Evolutionary conservation across 352 stramenopile species (phyloP), one percentile per base, ranked within the genome.

Genomic region (Globisporangium barbulae): DNA sequence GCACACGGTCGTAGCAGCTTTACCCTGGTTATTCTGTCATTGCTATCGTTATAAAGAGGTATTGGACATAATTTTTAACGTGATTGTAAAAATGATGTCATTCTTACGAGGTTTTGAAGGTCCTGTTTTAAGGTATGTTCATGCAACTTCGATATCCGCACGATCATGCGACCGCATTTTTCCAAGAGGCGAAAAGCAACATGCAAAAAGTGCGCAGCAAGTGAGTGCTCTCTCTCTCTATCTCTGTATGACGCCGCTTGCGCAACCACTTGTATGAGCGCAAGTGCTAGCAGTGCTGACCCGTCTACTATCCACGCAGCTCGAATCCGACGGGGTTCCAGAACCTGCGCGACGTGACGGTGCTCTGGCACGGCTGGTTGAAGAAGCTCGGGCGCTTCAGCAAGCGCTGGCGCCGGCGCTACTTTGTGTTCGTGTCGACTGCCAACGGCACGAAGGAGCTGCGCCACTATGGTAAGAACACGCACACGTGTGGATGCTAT

Each of bases 291-390:
- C 44, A 3, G 41, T 9, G 10, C 19, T 35, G 15, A 47, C 44
- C 2, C 17, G 41, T 6, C 25, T 42, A 17, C n/a, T 28, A 3
- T 44, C 28, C 30, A 48, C 10, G 50, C 13, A 86, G 78, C 70
- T 83, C 77, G 39, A 83, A 76, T 57, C 69, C 72, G 12, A 65
- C 71, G n/a, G 78, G 73, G 42, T 86, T 86, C 61, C 59, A 73
- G 47, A 86, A 72, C 59, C 54, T 81, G 44, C 70, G 73, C 22
- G 76, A 83, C 35, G 76, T 89, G 49, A 86, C 79, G 2, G 81
- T 93, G 63, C 83, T 93, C 25, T 93, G 85, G 85, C 81, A 91
- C 53, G 85, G 85, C 61, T 93, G 85, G 85, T 77, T 93, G 52
- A 90, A 90, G 75, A 91, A 91, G 66, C 80, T 93, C 42, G 85